Conservation (phyloP, 1,284 basidiomycete species). For the Inonotus hispidus region DNA sequence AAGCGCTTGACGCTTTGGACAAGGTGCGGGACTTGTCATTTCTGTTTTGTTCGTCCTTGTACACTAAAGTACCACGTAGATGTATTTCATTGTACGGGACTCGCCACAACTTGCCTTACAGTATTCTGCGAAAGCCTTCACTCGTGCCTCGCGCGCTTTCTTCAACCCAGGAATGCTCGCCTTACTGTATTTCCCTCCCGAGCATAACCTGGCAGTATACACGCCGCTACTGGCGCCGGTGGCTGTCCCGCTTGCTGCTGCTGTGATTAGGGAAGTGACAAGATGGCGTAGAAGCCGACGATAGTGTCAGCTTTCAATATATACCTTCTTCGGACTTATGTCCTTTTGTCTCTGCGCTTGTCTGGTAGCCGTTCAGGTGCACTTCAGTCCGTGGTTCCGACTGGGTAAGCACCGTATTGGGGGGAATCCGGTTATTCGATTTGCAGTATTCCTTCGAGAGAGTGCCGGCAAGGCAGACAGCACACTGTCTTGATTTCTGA, state of each 20-base stretch:
- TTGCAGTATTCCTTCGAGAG: too few relatives aligned
- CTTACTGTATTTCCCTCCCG: slow-evolving; percentile 92
- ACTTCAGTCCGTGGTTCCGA: too few relatives aligned
- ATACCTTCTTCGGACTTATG: neutral
- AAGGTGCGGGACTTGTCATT: slow-evolving; percentile 47
- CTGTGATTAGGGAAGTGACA: slow-evolving; percentile 62
- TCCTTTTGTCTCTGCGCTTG: too few relatives aligned
- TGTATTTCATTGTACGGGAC: slow-evolving; percentile 35
- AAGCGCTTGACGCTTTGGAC: slow-evolving; percentile 66
- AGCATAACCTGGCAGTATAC: slow-evolving; percentile 94
- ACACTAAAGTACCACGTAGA: slow-evolving; percentile 29
- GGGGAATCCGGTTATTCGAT: too few relatives aligned
- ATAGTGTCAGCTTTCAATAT: neutral
- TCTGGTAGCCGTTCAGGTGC: too few relatives aligned
- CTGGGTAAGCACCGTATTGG: too few relatives aligned
- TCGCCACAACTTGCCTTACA: slow-evolving; percentile 48
- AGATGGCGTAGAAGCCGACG: slow-evolving; percentile 41
- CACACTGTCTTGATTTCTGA: too few relatives aligned
- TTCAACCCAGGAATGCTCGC: slow-evolving; percentile 97
- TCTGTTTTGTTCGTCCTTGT: slow-evolving; percentile 12
- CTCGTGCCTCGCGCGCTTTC: slow-evolving; percentile 83
- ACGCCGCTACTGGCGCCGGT: slow-evolving; percentile 88
- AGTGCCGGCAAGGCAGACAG: too few relatives aligned
- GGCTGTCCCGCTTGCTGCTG: slow-evolving; percentile 75
- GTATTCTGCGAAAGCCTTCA: slow-evolving; percentile 62